Conservation (phyloP, 306 rosid genomes). For the Cucurbita maxima region DNA sequence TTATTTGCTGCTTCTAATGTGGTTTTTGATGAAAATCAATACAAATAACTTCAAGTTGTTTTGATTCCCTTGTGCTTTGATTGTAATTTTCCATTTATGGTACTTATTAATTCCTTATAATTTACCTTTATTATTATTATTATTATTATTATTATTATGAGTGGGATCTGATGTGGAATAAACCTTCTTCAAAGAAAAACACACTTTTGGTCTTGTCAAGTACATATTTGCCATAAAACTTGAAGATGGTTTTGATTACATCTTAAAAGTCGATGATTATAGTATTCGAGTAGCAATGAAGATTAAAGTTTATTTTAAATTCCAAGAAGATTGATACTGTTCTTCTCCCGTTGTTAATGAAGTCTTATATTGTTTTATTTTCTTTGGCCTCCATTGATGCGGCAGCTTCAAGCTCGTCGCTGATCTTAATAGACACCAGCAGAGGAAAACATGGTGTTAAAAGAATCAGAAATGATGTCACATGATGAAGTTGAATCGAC, state of each 20-base stretch:
- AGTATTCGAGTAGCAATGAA: no score
- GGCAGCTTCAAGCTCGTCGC: neutral
- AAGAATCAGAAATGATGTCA: constrained; percentile 27
- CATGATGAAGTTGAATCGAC: constrained; percentile 33
- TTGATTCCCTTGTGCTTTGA: neutral
- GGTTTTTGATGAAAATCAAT: neutral
- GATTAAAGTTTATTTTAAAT: no score
- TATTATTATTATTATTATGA: neutral
- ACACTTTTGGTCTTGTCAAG: neutral
- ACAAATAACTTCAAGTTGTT: neutral
- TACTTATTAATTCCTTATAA: neutral
- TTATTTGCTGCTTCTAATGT: neutral
- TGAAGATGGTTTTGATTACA: no score
- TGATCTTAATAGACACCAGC: neutral
- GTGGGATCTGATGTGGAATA: constrained; percentile 3
- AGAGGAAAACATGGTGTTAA: constrained; percentile 22
- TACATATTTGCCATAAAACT: neutral
- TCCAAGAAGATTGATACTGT: neutral
- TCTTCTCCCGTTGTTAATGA: neutral
- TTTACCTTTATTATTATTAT: neutral
- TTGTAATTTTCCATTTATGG: neutral
- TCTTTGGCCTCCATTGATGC: neutral
- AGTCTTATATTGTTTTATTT: neutral
- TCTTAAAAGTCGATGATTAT: no score
- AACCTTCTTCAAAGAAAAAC: neutral